A percentile compares a stretch with the other conserved stretches of the same genome.
These are phyloP conservation scores for Aegle marmelos DNA, from an alignment of 345 rosid genomes.

Conservation along the genomic window DNA sequence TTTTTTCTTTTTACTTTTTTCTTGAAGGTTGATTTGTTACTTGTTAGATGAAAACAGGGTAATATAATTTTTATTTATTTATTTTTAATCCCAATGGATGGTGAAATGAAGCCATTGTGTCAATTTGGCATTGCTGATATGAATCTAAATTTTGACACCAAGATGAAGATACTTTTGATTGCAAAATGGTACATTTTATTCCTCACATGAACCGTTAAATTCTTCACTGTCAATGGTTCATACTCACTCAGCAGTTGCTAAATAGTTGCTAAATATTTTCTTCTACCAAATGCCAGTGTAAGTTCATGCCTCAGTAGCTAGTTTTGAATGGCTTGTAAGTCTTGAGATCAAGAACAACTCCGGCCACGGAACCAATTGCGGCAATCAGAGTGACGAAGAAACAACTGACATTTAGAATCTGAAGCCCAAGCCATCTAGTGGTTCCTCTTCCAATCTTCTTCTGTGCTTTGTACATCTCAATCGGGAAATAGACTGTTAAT, in stretches of 20 bases:
- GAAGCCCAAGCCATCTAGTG: conserved; percentile 38
- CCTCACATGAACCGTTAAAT: neutral
- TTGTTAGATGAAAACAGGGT: neutral
- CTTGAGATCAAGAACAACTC: conserved; percentile 51
- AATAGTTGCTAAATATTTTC: neutral
- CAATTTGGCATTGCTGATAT: neutral
- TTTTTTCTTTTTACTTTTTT: neutral
- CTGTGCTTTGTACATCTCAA: conserved; percentile 50
- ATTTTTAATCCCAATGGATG: neutral
- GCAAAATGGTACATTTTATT: neutral
- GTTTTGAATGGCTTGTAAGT: conserved; percentile 53
- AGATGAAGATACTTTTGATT: neutral
- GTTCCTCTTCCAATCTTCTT: conserved; percentile 38
- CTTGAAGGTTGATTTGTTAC: neutral
- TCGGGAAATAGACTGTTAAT: conserved; percentile 45
- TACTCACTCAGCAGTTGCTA: neutral
- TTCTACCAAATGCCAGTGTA: neutral
- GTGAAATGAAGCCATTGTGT: neutral
- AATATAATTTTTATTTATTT: neutral
- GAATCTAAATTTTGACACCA: neutral
- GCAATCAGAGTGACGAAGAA: conserved; percentile 36
- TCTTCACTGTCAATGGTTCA: neutral
- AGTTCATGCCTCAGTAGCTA: conserved; percentile 23
- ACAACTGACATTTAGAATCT: conserved; percentile 40
- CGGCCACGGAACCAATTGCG: conserved; percentile 52